Percentiles rank a stretch among this genome's conserved stretches.
These are phyloP conservation scores for Bothriochloa decipiens DNA, from an alignment of 176 grass and related monocot species.

Conservation along the genomic window DNA sequence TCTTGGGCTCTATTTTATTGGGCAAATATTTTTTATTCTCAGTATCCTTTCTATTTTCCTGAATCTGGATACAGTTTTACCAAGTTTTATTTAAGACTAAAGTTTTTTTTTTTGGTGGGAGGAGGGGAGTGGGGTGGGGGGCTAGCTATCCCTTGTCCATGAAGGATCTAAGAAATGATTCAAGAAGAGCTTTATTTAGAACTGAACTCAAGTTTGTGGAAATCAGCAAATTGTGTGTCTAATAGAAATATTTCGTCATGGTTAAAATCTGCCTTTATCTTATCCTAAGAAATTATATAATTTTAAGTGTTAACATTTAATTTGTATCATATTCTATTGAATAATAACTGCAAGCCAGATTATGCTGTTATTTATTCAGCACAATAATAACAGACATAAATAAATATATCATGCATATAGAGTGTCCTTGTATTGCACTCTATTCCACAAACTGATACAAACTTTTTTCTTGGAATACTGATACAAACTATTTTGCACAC, in stretches of 20 bases:
- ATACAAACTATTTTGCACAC: constrained; percentile 42
- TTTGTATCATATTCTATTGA: background rate
- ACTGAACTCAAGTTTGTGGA: background rate
- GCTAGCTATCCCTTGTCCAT: background rate
- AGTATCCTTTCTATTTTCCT: background rate
- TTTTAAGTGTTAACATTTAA: background rate
- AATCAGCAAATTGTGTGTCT: background rate
- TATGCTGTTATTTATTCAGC: background rate
- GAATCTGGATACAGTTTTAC: background rate
- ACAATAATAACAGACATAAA: background rate
- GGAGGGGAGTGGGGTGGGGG: too few relatives aligned
- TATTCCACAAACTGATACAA: constrained; percentile 34
- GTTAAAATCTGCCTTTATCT: background rate
- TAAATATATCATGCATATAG: constrained; percentile 14
- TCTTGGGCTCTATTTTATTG: background rate
- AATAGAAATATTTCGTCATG: background rate
- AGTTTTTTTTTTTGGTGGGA: background rate
- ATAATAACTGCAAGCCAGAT: background rate
- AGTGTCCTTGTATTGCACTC: background rate
- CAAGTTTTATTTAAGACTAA: background rate
- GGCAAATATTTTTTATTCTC: background rate
- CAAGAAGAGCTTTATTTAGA: background rate
- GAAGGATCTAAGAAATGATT: background rate
- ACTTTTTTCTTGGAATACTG: constrained; percentile 10
- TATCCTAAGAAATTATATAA: background rate